These are phyloP conservation scores for Curvularia spicifera DNA, from an alignment of 2,329 filamentous ascomycete genomes.

Conservation along the genomic window DNA sequence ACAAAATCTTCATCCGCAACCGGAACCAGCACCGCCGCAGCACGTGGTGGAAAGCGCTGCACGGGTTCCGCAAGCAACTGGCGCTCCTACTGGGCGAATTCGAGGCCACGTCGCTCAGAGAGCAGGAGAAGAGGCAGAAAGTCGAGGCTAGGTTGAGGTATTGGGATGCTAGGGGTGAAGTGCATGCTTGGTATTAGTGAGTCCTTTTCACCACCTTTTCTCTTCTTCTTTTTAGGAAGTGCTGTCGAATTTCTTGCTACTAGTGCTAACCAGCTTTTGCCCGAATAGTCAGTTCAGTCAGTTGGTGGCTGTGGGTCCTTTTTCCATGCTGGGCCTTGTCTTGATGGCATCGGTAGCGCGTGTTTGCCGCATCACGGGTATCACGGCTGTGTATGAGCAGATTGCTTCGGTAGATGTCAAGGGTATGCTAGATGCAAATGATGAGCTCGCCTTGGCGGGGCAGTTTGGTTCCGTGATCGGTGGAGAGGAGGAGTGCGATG, in stretches of 20 bases:
- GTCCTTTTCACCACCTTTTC: constrained; percentile 12
- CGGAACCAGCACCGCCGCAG: constrained; percentile 85
- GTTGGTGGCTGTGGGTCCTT: constrained; percentile 54
- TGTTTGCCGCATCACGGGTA: constrained; percentile 50
- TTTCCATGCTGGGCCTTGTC: constrained; percentile 54
- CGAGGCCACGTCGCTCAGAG: constrained; percentile 17
- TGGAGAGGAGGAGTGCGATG: constrained; percentile 42
- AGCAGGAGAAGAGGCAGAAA: constrained; percentile 23
- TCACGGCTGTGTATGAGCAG: constrained; percentile 52
- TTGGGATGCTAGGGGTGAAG: constrained; percentile 47
- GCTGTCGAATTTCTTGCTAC: background rate
- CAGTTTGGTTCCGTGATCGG: constrained; percentile 39
- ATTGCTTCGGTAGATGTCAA: constrained; percentile 52
- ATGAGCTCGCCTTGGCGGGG: constrained; percentile 47
- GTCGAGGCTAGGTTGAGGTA: constrained; percentile 44
- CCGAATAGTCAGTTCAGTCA: constrained; percentile 51
- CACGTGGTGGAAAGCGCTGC: constrained; percentile 81
- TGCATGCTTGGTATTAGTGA: constrained; percentile 49
- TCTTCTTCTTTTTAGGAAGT: background rate
- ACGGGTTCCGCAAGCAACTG: constrained; percentile 71
- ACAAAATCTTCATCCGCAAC: constrained; percentile 81
- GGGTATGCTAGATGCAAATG: constrained; percentile 52
- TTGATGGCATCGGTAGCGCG: constrained; percentile 53
- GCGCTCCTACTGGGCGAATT: constrained; percentile 58
- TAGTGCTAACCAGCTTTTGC: constrained; percentile 5